Base-by-base conservation (phyloP, 257 asterid genomes). In the Ballota nigra region DNA sequence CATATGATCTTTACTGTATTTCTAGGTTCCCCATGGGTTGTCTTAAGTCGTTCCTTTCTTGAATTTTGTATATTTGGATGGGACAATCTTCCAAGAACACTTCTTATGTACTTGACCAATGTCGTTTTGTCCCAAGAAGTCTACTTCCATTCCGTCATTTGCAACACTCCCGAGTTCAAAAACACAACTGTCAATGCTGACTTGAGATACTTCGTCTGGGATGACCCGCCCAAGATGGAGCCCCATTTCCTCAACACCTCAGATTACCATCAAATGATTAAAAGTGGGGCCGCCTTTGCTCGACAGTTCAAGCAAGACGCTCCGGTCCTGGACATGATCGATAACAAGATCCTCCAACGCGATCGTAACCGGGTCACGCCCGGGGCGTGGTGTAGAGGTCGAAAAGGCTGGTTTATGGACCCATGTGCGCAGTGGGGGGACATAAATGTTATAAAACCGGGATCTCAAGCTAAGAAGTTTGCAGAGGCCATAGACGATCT, bases 51-150 rank as follows among this genome's bases (percentile, higher is more conserved):
- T 26, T 77, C 97, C 63, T 95, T 95, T 75, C 89, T 95, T 8
- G 96, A 95, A 78, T 95, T 79, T 68, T 95, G 98, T 63, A 45
- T 88, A 71, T 88, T 92, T 26, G 98, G 98, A 22, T 92, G 98
- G 99, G 97, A 95, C 56, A 95, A 95, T 78, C 97, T 95, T 67
- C 99, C 99, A 4, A 82, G 99, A 57, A 89, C 97, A 45, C 89
- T 95, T 59, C 81, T 95, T 15, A 89, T 95, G 99, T 95, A 92
- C 63, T 80, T 77, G 63, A 88, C 82, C n/a, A 95, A 95, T 38
- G 74, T 86, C 8, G 81, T 87, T 19, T 71, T 92, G 78, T 79
- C 99, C 57, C 88, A 95, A 82, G 99, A 95, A 83, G 82, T 92
- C 73, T 92, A 90, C 83, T 95, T 95, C 89, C 99, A 92, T 40